Evolutionary conservation across 2,329 filamentous ascomycete genomes (phyloP).

Genomic region (Pseudonectria buxi): DNA sequence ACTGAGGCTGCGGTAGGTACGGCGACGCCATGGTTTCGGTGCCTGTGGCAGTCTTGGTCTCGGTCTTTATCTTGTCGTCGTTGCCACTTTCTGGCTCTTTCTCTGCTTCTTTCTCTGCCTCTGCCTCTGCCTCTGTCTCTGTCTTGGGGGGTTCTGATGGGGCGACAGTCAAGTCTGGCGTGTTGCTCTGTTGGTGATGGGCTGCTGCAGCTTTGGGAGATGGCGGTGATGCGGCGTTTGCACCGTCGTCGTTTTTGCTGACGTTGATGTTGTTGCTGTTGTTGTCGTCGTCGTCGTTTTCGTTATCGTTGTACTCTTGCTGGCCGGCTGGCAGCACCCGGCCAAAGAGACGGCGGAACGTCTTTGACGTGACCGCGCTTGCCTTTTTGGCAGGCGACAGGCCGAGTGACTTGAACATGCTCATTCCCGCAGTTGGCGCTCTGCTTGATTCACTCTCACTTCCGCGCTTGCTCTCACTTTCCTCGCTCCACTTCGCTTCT

Average conservation of each 20-base stretch:
- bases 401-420: conserved; percentile 23
- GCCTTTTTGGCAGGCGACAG: conserved; percentile 25
- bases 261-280: conserved; percentile 5
- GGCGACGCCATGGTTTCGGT: conserved; percentile 14
- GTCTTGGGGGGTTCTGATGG: neutral
- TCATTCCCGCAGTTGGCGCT: conserved; percentile 11
- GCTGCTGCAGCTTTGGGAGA: no score
- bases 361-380: conserved; percentile 17
- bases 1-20: neutral
- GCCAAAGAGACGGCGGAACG: conserved; percentile 26
- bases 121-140: neutral
- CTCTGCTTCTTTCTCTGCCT: conserved; percentile 1
- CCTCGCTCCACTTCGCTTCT: neutral
- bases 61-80: conserved; percentile 1
- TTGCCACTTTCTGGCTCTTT: neutral
- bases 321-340: conserved; percentile 20
- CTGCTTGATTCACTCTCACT: neutral
- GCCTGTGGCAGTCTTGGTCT: conserved; percentile 1
- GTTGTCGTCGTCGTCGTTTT: conserved; percentile 6
- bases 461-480: neutral
- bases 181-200: neutral
- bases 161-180: neutral
- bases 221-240: no score
- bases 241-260: neutral
- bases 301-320: conserved; percentile 8